Percentiles rank a stretch among this genome's conserved stretches.
phyloP scores from a whole-genome alignment of 495 filamentous ascomycete species.

The Aspergillus wentii region DNA sequence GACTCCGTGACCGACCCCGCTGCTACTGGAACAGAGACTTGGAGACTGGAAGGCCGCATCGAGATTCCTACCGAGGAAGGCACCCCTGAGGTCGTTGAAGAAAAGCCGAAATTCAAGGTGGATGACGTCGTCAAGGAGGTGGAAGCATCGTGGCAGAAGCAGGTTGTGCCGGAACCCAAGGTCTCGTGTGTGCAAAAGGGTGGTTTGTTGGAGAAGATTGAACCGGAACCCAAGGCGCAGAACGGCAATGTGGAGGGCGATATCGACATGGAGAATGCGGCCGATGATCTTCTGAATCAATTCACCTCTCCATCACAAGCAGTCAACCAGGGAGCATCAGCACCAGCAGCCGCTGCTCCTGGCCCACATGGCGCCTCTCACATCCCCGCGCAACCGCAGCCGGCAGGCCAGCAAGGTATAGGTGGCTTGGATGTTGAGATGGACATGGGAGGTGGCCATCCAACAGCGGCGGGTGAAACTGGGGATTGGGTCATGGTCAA shows the following conservation, averaged over 20 bases:
- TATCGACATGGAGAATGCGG: conserved; percentile 62
- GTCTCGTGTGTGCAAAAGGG: conserved; percentile 67
- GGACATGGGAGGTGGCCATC: conserved; percentile 33
- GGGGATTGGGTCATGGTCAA: conserved; percentile 60
- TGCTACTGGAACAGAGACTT: conserved; percentile 51
- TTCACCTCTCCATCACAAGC: conserved; percentile 56
- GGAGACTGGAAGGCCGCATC: conserved; percentile 58
- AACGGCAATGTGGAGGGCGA: conserved; percentile 54
- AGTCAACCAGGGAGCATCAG: conserved; percentile 3
- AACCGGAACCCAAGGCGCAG: conserved; percentile 43
- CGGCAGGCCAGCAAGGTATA: conserved; percentile 1
- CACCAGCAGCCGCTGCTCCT: conserved; percentile 6
- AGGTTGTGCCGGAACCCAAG: conserved; percentile 53
- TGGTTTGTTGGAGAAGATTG: conserved; percentile 59
- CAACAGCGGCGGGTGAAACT: conserved; percentile 33
- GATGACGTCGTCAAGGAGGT: conserved; percentile 58
- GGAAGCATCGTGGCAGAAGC: conserved; percentile 50
- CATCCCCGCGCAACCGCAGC: too few relatives aligned
- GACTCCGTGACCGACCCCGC: conserved; percentile 46
- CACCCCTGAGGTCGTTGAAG: conserved; percentile 30
- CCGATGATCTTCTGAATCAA: conserved; percentile 55
- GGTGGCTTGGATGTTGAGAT: conserved; percentile 35
- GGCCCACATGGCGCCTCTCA: not conserved
- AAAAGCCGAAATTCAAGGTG: conserved; percentile 47
- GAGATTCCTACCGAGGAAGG: conserved; percentile 46